Percentiles rank a stretch among this genome's conserved stretches.
Evolutionary conservation across 768 basidiomycete genomes (phyloP).

Genomic region (Pilatotrama ljubarskyi): DNA sequence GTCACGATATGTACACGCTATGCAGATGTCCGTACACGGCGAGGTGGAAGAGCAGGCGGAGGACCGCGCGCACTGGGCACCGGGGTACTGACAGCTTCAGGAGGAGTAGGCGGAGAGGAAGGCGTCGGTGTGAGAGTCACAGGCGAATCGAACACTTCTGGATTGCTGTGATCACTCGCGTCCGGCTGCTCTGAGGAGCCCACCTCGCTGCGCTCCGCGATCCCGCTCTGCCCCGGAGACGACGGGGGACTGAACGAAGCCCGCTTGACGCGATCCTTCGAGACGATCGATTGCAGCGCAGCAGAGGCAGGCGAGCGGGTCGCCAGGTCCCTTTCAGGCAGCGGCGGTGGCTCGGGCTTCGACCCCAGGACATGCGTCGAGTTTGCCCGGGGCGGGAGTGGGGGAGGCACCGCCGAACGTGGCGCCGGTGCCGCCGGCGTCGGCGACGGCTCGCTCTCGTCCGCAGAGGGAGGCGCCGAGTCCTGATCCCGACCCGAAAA

Average conservation of each 20-base stretch:
- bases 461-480: background rate
- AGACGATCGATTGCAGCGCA: slow-evolving; percentile 56
- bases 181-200: background rate
- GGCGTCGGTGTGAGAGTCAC: slow-evolving; percentile 12
- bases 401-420: slow-evolving; percentile 40
- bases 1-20: background rate
- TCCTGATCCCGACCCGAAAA: slow-evolving; percentile 27
- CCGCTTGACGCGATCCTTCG: slow-evolving; percentile 33
- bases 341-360: slow-evolving; percentile 26
- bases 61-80: slow-evolving; percentile 10
- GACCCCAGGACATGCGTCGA: slow-evolving; percentile 33
- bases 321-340: slow-evolving; percentile 24
- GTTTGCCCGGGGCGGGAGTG: slow-evolving; percentile 49
- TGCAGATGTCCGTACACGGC: slow-evolving; percentile 17
- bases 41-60: slow-evolving; percentile 26
- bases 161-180: background rate
- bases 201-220: background rate
- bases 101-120: slow-evolving; percentile 10
- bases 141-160: slow-evolving; percentile 9
- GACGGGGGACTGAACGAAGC: slow-evolving; percentile 25
- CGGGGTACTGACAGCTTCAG: background rate
- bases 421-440: slow-evolving; percentile 13
- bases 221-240: slow-evolving; percentile 16
- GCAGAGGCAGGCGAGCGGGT: slow-evolving; percentile 48
- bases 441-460: background rate